Conservation (phyloP, 2,329 filamentous ascomycete genomes). For the Alternaria arbusti region DNA sequence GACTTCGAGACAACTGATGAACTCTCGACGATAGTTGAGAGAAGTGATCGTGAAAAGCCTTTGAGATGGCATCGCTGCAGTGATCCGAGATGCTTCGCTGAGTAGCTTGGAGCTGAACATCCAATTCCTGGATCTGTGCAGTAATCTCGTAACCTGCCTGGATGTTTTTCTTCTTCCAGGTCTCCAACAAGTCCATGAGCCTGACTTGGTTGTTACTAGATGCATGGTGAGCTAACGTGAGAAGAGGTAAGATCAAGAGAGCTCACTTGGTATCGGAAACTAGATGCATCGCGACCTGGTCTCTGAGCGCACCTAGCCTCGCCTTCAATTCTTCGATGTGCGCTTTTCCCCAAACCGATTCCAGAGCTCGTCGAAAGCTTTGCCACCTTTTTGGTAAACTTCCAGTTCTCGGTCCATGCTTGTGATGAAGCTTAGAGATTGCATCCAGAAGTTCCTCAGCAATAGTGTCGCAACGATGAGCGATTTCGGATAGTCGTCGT, state of each 20-base stretch:
- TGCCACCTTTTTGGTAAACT: not conserved
- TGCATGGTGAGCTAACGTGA: too few species aligned
- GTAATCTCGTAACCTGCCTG: rapidly evolving
- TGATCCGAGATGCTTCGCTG: not conserved
- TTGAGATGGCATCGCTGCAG: not conserved
- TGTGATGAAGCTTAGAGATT: rapidly evolving
- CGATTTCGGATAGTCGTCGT: not conserved
- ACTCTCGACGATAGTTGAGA: not conserved
- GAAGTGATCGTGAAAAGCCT: rapidly evolving
- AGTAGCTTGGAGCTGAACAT: not conserved
- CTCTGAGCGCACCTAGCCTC: not conserved
- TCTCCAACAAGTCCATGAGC: rapidly evolving
- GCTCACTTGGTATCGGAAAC: not conserved
- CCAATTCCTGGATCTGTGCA: rapidly evolving
- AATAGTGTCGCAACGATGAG: not conserved
- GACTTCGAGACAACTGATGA: not conserved
- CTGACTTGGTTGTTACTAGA: not conserved
- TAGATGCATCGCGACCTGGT: not conserved
- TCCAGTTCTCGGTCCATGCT: rapidly evolving
- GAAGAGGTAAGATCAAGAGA: too few species aligned
- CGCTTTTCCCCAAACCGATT: not conserved
- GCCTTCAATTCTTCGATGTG: not conserved
- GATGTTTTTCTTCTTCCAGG: not conserved
- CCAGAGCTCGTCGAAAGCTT: not conserved
- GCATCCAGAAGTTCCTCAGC: not conserved